Evolutionary conservation across 148 eudicot genomes (phyloP), one percentile per base, ranked within the genome.

Genomic region (Silene conica): DNA sequence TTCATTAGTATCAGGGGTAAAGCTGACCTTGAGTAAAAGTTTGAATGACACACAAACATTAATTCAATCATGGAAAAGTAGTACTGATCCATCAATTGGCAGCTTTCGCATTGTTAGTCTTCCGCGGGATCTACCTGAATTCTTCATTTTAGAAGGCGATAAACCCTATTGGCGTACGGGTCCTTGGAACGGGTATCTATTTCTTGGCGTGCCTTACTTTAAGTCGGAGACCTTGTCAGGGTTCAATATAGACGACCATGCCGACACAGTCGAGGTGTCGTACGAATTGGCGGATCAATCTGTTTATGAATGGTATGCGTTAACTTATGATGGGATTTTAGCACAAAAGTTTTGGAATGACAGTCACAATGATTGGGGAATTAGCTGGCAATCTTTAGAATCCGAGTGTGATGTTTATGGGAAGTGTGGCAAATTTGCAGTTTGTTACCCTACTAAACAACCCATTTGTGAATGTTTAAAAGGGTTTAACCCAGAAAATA

Each of bases 81-180:
- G 67, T 58, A 60, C 71, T 9, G 83, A 81, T 78, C 89, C 92
- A 60, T 78, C 90, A 0, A 38, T 67, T 23, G 89, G 89, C 5
- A 15, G 60, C 72, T 59, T 86, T 78, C 55, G 63, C 73, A 0
- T 41, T 38, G 59, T 38, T 31, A 74, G 79, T 13, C 2, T 86
- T 38, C 85, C 79, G 0, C 83, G 81, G 26, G 2, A 66, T 8
- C 14, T 43, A 66, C 70, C 70, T 12, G 70, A 66, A 41, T 67
- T 10, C 67, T 73, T 21, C 12, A 80, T 4, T 78, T 76, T 66
- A 86, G 76, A 86, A 4, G 79, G 57, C 15, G 73, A 76, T 52
- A 60, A 3, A 6, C 84, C 84, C 8, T 71, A 74, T 23, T 81
- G 80, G 84, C 78, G 89, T 43, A 77, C 77, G 48, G 86, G 83